Evolutionary conservation across 306 rosid genomes (phyloP), one percentile per base, ranked within the genome.

Genomic region (Quercus ilex): DNA sequence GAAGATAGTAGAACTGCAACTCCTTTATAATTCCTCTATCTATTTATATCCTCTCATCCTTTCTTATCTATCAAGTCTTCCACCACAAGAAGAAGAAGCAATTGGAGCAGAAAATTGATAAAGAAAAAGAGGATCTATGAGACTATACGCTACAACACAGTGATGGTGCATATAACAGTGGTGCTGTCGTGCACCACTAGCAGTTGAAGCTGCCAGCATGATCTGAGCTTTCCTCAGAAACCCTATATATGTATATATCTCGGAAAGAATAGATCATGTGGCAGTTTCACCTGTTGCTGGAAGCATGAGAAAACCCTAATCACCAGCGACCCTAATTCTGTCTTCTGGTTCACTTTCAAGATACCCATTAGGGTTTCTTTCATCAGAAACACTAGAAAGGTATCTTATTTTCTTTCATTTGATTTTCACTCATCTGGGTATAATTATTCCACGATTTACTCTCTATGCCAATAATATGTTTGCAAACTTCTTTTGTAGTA

Each of bases 121-220:
- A 6, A 52, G 59, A 55, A 8, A 60, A 15, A 43, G 41, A 33
- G 74, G 30, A 67, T 23, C 33, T 59, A 25, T 23, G 33, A 26
- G 30, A 59, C 33, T 23, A 21, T 9, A 11, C 5, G 15, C 65
- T 3, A 25, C 65, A 11, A 4, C 31, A 11, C 17, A 12, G 30
- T 13, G 25, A 15, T 23, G 77, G 70, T 35, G 58, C 62, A 62
- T 78, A 65, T 76, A 28, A 12, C 10, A 31, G 23, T 3, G 63
- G 23, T 64, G 69, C 56, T 55, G 26, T 71, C 80, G 81, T 89
- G 97, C 90, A 82, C 88, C 86, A 79, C 77, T 81, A 89, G 28
- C 73, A 71, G 97, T 73, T 92, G 93, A 92, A 92, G 97, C 97
- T 92, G 97, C 97, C 97, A 92, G 95, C 97, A 90, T 92, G 97